These are phyloP conservation scores for Lentinus tigrinus DNA, from an alignment of 768 basidiomycete species.

Conservation along the genomic window DNA sequence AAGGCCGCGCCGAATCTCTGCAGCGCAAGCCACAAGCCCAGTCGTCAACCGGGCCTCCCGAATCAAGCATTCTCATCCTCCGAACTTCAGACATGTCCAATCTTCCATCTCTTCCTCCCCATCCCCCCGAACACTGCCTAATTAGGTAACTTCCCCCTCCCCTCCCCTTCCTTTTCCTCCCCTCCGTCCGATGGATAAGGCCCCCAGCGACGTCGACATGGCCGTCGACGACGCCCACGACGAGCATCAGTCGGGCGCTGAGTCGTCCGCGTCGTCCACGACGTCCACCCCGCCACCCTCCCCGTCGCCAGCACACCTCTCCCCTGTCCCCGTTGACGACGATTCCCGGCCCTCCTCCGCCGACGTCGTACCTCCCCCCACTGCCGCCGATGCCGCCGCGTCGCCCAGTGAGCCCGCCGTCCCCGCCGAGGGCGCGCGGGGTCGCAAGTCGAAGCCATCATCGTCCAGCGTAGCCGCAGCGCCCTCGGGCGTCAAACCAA, in stretches of 20 bases:
- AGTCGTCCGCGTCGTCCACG: slow-evolving; percentile 1
- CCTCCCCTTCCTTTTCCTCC: slow-evolving; percentile 6
- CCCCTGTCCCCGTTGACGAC: slow-evolving; percentile 20
- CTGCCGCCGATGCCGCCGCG: background rate
- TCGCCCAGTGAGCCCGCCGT: slow-evolving; percentile 13
- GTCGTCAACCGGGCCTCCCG: slow-evolving; percentile 19
- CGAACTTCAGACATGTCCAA: slow-evolving; percentile 12
- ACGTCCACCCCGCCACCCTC: slow-evolving; percentile 13
- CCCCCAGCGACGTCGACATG: slow-evolving; percentile 12
- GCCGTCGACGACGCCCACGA: slow-evolving; percentile 9
- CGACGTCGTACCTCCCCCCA: slow-evolving; percentile 5
- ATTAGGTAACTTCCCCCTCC: slow-evolving; percentile 29
- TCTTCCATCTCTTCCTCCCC: slow-evolving; percentile 22
- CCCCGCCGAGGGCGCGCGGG: slow-evolving; percentile 12
- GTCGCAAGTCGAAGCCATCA: slow-evolving; percentile 24
- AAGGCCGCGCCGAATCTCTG: slow-evolving; percentile 22
- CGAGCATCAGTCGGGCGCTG: background rate
- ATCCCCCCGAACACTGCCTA: slow-evolving; percentile 29
- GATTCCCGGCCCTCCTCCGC: slow-evolving; percentile 4
- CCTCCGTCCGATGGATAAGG: slow-evolving; percentile 13
- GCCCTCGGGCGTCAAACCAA: slow-evolving; percentile 44
- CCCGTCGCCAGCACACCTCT: slow-evolving; percentile 23
- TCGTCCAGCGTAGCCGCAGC: slow-evolving; percentile 26
- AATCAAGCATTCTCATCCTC: slow-evolving; percentile 16
- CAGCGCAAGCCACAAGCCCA: slow-evolving; percentile 21